Base-by-base conservation (phyloP, 2,329 filamentous ascomycete genomes). In the Aspergillus persii region DNA sequence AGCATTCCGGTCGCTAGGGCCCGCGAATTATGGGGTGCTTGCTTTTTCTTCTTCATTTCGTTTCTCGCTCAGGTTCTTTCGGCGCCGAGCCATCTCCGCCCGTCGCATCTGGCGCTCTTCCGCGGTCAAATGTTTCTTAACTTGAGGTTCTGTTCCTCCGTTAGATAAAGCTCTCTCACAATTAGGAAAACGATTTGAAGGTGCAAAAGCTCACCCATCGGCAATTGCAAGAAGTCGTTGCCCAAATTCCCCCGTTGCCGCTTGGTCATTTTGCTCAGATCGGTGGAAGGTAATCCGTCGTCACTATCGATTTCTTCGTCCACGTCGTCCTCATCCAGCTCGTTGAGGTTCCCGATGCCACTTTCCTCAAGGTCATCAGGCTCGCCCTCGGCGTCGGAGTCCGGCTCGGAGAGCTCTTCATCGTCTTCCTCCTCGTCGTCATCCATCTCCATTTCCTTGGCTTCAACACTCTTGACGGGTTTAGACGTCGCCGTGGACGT, bases 41-140 rank as follows among this genome's bases (percentile, higher is more conserved):
- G 87, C 87, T 82, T 91, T 91, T 73, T 91, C 89, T 76, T 91
- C 89, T 68, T 91, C 88, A 57, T 90, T 89, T n/a, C 88, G 83
- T 77, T 90, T 90, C 75, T 91, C 89, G 59, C 86, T 89, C 33
- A 91, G 79, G 63, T 91, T 90, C 77, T 91, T 91, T 61, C 89
- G 80, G 55, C 89, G 82, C 57, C 89, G 79, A 8, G 89, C 89
- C 88, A 91, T 91, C 71, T 91, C 89, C 7, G 87, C 86, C 57
- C 89, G 81, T 52, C 89, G 83, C 84, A 90, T 89, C 50, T 86
- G 86, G 69, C 89, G 86, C 69, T 91, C 89, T 70, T 90, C 89
- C 0, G 86, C 88, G 0, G 88, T 90, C 52, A 91, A 78, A 66
- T 89, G 86, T 68, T 90, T 89, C 76, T 89, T 89, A 71, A 87